phyloP scores from a whole-genome alignment of 768 basidiomycete genomes.

The Strobilomyces echinocephalus region DNA sequence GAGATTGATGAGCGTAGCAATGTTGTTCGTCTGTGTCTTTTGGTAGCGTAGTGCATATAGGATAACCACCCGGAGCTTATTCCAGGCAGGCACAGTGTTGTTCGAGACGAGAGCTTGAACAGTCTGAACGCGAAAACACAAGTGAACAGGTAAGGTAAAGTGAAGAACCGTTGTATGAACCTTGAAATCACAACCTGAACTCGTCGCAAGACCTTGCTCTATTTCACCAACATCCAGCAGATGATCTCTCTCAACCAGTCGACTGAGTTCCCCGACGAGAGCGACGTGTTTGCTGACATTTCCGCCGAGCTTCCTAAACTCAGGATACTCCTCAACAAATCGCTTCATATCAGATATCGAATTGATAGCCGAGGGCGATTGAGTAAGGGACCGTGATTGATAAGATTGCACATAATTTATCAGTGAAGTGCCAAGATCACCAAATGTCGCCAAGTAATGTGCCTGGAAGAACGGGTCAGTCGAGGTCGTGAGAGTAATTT shows the following conservation, averaged over 20 bases:
- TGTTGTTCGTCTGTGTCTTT: conserved; percentile 78
- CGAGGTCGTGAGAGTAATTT: conserved; percentile 86
- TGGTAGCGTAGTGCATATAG: conserved; percentile 94
- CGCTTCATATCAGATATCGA: conserved; percentile 96
- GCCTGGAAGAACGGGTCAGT: conserved; percentile 94
- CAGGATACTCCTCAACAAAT: conserved; percentile 97
- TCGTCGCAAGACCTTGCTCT: conserved; percentile 93
- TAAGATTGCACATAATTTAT: conserved; percentile 94
- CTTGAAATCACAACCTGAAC: conserved; percentile 84
- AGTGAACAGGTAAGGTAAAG: neutral
- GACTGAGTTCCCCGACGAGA: conserved; percentile 90
- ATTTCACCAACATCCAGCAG: conserved; percentile 89
- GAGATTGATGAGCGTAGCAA: conserved; percentile 71
- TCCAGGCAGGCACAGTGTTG: conserved; percentile 60
- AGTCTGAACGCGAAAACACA: conserved; percentile 41
- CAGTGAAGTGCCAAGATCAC: conserved; percentile 88
- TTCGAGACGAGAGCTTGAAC: conserved; percentile 78
- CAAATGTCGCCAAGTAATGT: conserved; percentile 89
- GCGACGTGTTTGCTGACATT: conserved; percentile 99
- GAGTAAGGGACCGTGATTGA: conserved; percentile 73
- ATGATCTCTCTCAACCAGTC: conserved; percentile 81
- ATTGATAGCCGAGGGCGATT: conserved; percentile 77
- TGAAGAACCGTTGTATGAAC: conserved; percentile 37
- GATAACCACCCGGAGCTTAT: conserved; percentile 87
- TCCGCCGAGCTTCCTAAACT: conserved; percentile 92